These are phyloP conservation scores for Endocalyx cinctus DNA, from an alignment of 2,329 filamentous ascomycete species.

Conservation along the genomic window DNA sequence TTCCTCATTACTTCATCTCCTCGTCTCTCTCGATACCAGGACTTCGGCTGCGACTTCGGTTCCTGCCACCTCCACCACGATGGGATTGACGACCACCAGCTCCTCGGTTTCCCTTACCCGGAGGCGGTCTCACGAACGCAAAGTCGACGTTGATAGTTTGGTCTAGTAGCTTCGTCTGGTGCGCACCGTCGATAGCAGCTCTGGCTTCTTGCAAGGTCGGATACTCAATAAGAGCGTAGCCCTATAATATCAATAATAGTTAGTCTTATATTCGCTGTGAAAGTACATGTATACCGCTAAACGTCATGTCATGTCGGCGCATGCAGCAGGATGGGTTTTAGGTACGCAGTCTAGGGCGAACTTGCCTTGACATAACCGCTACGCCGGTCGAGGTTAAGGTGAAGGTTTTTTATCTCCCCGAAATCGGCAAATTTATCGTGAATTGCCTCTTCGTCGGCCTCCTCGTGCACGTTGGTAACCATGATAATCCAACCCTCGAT, in stretches of 20 bases:
- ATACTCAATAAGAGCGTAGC: conserved; percentile 83
- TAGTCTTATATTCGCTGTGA: too few species aligned
- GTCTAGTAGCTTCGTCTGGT: conserved; percentile 72
- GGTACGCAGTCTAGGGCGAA: conserved; percentile 7
- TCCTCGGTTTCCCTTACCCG: conserved; percentile 47
- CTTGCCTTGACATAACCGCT: conserved; percentile 82
- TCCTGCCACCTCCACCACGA: conserved; percentile 28
- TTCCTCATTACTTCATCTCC: conserved; percentile 16
- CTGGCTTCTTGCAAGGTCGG: conserved; percentile 72
- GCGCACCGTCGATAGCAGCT: conserved; percentile 76
- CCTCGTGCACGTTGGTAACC: conserved; percentile 83
- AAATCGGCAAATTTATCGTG: conserved; percentile 80
- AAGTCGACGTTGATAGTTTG: conserved; percentile 80
- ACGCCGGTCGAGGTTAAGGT: conserved; percentile 75
- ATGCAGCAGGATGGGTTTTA: too few species aligned
- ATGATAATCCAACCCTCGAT: conserved; percentile 89
- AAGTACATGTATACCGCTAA: too few species aligned
- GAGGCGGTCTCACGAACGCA: conserved; percentile 77
- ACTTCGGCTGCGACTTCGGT: conserved; percentile 45
- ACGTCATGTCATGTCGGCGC: too few species aligned
- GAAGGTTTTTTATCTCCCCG: conserved; percentile 82
- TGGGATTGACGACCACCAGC: conserved; percentile 32
- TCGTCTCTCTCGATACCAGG: conserved; percentile 36
- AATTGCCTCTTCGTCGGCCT: conserved; percentile 77
- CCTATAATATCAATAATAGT: conserved; percentile 53